Evolutionary conservation across 352 stramenopile species (phyloP).

Genomic region (Pythium pectinolyticum): DNA sequence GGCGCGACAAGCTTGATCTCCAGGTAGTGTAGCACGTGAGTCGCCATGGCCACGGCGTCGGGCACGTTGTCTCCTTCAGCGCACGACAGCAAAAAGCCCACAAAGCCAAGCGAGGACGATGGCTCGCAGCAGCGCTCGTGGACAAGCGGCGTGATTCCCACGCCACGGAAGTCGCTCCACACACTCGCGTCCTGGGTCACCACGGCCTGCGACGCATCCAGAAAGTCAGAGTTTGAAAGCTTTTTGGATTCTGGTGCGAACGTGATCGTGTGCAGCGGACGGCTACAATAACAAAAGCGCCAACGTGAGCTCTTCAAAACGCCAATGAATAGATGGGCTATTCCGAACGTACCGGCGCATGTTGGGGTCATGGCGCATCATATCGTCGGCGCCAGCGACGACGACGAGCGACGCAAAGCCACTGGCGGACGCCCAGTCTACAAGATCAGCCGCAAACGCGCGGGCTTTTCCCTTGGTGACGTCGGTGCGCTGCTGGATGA

Average conservation of each 20-base stretch:
- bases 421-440: constrained; percentile 45
- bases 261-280: constrained; percentile 57
- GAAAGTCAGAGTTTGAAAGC: constrained; percentile 15
- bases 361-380: constrained; percentile 76
- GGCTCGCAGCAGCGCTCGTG: constrained; percentile 35
- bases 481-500: constrained; percentile 72
- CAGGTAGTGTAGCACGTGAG: constrained; percentile 52
- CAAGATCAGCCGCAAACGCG: constrained; percentile 56
- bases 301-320: background rate
- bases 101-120: constrained; percentile 36
- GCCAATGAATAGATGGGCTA: background rate
- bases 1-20: constrained; percentile 19
- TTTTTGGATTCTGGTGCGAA: constrained; percentile 29
- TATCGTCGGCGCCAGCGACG: constrained; percentile 71
- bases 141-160: constrained; percentile 59
- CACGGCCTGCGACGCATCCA: constrained; percentile 22
- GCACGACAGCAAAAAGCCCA: constrained; percentile 68
- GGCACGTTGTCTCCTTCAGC: constrained; percentile 82
- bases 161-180: constrained; percentile 55
- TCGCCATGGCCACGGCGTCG: constrained; percentile 56
- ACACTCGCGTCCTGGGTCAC: constrained; percentile 15
- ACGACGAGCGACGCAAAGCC: constrained; percentile 55
- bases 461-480: constrained; percentile 47
- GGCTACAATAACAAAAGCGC: constrained; percentile 10
- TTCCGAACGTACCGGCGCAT: constrained; percentile 51